Evolutionary conservation across 2,329 filamentous ascomycete species (phyloP).

Genomic region (Talaromyces islandicus): DNA sequence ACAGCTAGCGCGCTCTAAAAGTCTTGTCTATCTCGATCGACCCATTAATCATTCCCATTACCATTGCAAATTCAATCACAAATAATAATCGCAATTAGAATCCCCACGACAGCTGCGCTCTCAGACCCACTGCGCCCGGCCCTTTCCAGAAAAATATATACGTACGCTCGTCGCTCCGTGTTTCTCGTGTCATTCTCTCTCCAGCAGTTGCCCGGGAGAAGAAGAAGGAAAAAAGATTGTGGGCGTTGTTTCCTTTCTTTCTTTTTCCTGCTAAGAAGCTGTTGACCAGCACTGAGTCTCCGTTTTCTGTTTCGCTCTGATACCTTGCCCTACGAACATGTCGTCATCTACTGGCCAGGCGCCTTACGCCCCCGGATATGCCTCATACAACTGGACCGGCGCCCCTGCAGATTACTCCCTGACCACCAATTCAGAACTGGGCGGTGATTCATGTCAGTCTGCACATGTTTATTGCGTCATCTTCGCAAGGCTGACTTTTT

Average conservation of each 20-base stretch:
- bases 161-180: background rate
- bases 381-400: conserved; percentile 45
- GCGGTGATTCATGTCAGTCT: conserved; percentile 72
- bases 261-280: background rate
- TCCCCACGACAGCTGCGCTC: background rate
- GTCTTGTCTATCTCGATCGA: background rate
- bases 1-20: background rate
- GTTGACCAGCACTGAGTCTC: background rate
- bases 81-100: background rate
- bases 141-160: conserved; percentile 1
- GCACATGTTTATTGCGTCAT: background rate
- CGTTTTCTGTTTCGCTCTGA: background rate
- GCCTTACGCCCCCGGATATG: conserved; percentile 37
- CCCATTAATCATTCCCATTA: background rate
- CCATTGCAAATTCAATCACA: background rate
- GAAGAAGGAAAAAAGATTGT: background rate
- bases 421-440: conserved; percentile 52
- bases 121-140: background rate
- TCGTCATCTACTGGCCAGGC: conserved; percentile 22
- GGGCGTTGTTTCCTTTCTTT: background rate
- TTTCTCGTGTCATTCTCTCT: background rate
- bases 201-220: background rate
- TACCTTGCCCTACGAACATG: conserved; percentile 16
- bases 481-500: conserved; percentile 9
- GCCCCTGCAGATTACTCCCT: conserved; percentile 38